Evolutionary conservation across 2,329 filamentous ascomycete species (phyloP).

Genomic region (Conoideocrella luteorostrata): DNA sequence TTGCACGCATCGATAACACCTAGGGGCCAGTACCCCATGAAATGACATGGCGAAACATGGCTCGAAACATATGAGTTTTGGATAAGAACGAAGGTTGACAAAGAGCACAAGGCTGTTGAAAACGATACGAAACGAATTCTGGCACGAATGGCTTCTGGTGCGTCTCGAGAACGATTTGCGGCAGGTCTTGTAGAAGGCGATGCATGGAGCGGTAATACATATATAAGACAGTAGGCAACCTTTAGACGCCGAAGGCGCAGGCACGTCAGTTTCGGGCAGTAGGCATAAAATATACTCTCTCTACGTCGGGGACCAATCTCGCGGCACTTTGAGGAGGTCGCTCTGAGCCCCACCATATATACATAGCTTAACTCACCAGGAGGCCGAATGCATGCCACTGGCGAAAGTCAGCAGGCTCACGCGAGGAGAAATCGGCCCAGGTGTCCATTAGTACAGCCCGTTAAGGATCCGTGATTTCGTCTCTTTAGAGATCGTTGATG

Average conservation of each 20-base stretch:
- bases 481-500: too few species aligned
- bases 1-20: conserved; percentile 57
- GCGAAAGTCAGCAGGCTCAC: conserved; percentile 10
- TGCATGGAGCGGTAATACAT: conserved; percentile 87
- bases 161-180: conserved; percentile 72
- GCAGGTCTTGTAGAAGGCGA: conserved; percentile 75
- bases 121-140: conserved; percentile 74
- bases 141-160: conserved; percentile 80
- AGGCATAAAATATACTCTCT: not conserved
- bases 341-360: too few species aligned
- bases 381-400: conserved; percentile 20
- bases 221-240: conserved; percentile 79
- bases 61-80: not conserved
- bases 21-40: conserved; percentile 77
- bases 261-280: not conserved
- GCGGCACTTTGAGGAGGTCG: too few species aligned
- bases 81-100: conserved; percentile 62
- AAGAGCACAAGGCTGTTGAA: conserved; percentile 63
- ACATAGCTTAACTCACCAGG: conserved; percentile 21
- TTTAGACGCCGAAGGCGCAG: conserved; percentile 3
- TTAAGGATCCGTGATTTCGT: too few species aligned
- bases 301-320: not conserved
- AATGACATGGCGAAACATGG: conserved; percentile 39
- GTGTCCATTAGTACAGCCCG: conserved; percentile 1
- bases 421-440: not conserved